These are phyloP conservation scores for Entomortierella chlamydospora DNA, from an alignment of 192 early-diverging fungal genomes.

Conservation along the genomic window DNA sequence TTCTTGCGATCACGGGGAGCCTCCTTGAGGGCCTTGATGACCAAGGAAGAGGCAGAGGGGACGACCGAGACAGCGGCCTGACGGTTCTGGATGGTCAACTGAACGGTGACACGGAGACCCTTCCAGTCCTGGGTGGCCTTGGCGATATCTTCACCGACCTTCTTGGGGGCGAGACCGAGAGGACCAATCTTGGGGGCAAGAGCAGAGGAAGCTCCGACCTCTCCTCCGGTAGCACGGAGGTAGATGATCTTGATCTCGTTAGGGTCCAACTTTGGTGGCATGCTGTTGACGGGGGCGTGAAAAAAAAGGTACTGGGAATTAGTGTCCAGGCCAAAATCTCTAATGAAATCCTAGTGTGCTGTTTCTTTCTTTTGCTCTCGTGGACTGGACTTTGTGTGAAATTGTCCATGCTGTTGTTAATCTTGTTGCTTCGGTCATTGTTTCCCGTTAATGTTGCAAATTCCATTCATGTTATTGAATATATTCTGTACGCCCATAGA, in stretches of 20 bases:
- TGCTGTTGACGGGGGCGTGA: constrained; percentile 29
- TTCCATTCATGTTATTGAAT: no score
- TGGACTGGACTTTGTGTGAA: no score
- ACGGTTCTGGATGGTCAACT: constrained; percentile 99
- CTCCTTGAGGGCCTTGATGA: constrained; percentile 98
- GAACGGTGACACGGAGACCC: constrained; percentile 98
- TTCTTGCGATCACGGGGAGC: constrained; percentile 98
- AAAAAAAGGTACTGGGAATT: neutral
- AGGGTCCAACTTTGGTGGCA: constrained; percentile 94
- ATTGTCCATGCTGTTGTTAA: no score
- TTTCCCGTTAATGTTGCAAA: no score
- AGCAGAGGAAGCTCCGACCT: constrained; percentile 95
- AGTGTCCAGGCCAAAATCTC: no score
- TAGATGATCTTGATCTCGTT: constrained; percentile 84
- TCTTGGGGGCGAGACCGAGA: constrained; percentile 99
- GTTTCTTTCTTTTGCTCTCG: no score
- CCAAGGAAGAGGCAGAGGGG: constrained; percentile 95
- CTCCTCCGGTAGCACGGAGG: constrained; percentile 98
- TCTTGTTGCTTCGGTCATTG: no score
- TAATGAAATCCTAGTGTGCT: no score
- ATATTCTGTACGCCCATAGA: no score
- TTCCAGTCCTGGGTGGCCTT: constrained; percentile 99
- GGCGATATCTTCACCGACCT: constrained; percentile 99
- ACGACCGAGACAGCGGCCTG: constrained; percentile 97
- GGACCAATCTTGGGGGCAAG: constrained; percentile 99